Evolutionary conservation across 2,329 filamentous ascomycete species (phyloP).

Genomic region (Pseudocercospora fijiensis): DNA sequence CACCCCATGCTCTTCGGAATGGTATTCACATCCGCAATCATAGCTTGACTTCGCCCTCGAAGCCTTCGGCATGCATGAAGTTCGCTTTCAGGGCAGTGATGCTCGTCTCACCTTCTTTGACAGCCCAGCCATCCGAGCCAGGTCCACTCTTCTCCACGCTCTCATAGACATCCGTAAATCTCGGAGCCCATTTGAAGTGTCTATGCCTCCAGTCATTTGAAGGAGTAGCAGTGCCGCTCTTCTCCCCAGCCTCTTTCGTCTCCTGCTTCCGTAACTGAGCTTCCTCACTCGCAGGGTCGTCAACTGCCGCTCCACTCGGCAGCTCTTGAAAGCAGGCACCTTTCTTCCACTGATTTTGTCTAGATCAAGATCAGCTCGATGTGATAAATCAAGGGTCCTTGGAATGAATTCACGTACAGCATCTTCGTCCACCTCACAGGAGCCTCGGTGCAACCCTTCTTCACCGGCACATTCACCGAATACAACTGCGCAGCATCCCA

Average conservation of each 20-base stretch:
- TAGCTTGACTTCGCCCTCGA: slow-evolving; percentile 74
- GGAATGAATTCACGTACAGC: slow-evolving; percentile 45
- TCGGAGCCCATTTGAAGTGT: slow-evolving; percentile 93
- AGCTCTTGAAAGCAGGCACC: slow-evolving; percentile 85
- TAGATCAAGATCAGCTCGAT: neutral
- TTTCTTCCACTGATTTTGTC: slow-evolving; percentile 82
- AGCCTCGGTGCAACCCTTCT: slow-evolving; percentile 66
- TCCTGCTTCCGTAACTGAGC: slow-evolving; percentile 68
- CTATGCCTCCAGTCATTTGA: slow-evolving; percentile 64
- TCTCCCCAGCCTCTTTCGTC: slow-evolving; percentile 40
- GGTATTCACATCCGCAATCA: slow-evolving; percentile 41
- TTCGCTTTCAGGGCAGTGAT: slow-evolving; percentile 90
- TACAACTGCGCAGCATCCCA: slow-evolving; percentile 66
- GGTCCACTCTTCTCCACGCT: slow-evolving; percentile 77
- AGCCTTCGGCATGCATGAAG: slow-evolving; percentile 74
- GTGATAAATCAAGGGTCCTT: neutral
- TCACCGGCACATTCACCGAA: slow-evolving; percentile 82
- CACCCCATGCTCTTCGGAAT: too few species aligned
- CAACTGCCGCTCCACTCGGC: slow-evolving; percentile 59
- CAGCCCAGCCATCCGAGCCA: slow-evolving; percentile 90
- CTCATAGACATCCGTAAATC: slow-evolving; percentile 80
- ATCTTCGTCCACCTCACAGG: slow-evolving; percentile 82
- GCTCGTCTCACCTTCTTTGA: slow-evolving; percentile 83
- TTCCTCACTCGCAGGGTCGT: slow-evolving; percentile 64
- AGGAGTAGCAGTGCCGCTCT: slow-evolving; percentile 35